Evolutionary conservation across 257 asterid genomes (phyloP), one percentile per base, ranked within the genome.

Genomic region (Osmanthus fragrans): DNA sequence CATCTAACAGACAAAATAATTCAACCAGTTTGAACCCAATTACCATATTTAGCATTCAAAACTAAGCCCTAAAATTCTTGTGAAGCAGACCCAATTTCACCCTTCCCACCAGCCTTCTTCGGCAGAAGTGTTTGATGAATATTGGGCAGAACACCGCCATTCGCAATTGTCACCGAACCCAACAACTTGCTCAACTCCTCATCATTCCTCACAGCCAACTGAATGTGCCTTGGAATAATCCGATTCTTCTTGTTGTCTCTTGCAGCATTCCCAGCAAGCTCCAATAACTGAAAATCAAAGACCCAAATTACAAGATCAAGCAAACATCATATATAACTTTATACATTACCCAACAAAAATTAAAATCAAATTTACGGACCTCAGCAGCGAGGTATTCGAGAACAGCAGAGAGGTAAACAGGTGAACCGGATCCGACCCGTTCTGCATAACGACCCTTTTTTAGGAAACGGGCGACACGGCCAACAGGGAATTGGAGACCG

Each of bases 201-300:
- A 0, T 90, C 92, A 30, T 90, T 90, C 84, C 90, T 85, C 60
- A 90, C 94, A 1, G 92, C 92, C 18, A 88, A 33, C 40, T 88
- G 94, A 27, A 90, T 85, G 19, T 90, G 92, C 86, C 94, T 81
- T 0, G 94, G 94, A 27, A 85, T 36, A 2, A 90, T 90, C 82
- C 92, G 60, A 23, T 73, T 86, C 89, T 90, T 90, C 88, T 90
- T 90, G 65, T 88, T 90, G 29, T 90, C 94, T 65, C 94, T 85
- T 0, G 94, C 94, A 15, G 94, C 94, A 81, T 88, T 88, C n/a
- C 94, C 94, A 19, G 94, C 94, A 3, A 90, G 87, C 84, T 90
- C 94, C 82, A 90, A 72, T 19, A 90, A 92, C 94, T 88, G 4
- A 72, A 3, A 25, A 10, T 29, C 29, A 12, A 25, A 10, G 37